Conservation (phyloP, 2,329 filamentous ascomycete species). For the Hysterium pulicare region DNA sequence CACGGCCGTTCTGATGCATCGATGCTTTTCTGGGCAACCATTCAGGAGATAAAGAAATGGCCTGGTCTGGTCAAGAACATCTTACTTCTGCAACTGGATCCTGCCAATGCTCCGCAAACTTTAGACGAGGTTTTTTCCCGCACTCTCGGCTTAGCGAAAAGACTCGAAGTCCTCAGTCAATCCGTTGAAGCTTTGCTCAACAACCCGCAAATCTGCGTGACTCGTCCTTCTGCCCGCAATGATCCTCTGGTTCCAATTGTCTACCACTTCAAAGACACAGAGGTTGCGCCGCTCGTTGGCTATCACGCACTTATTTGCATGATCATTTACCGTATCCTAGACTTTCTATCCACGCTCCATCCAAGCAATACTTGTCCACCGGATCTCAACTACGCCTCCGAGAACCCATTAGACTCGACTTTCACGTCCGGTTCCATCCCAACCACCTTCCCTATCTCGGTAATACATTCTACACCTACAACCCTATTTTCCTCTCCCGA, state of each 20-base stretch:
- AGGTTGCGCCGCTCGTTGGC: slow-evolving; percentile 2
- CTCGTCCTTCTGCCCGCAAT: background rate
- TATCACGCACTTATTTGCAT: slow-evolving; percentile 4
- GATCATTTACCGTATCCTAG: slow-evolving; percentile 3
- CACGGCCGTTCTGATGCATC: background rate
- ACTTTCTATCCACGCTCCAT: slow-evolving; percentile 2
- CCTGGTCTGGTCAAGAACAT: slow-evolving; percentile 3
- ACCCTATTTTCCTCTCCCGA: background rate
- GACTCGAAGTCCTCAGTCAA: slow-evolving; percentile 2
- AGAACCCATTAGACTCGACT: background rate
- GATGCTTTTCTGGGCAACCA: slow-evolving; percentile 1
- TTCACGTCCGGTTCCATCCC: background rate
- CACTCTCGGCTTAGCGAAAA: slow-evolving; percentile 2
- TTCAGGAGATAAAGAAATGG: slow-evolving; percentile 5
- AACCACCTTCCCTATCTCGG: background rate
- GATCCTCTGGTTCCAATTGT: slow-evolving; percentile 6
- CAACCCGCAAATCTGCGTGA: slow-evolving; percentile 5
- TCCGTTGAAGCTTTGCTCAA: background rate
- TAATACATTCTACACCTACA: background rate
- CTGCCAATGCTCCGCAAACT: background rate
- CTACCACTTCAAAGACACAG: slow-evolving; percentile 3
- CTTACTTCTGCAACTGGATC: background rate
- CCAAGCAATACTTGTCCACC: background rate
- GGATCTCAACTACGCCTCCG: background rate
- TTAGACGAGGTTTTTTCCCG: background rate